A percentile compares a stretch with the other conserved stretches of the same genome.
Evolutionary conservation across 768 basidiomycete genomes (phyloP).

Genomic region (Rhizopogon roseolus): DNA sequence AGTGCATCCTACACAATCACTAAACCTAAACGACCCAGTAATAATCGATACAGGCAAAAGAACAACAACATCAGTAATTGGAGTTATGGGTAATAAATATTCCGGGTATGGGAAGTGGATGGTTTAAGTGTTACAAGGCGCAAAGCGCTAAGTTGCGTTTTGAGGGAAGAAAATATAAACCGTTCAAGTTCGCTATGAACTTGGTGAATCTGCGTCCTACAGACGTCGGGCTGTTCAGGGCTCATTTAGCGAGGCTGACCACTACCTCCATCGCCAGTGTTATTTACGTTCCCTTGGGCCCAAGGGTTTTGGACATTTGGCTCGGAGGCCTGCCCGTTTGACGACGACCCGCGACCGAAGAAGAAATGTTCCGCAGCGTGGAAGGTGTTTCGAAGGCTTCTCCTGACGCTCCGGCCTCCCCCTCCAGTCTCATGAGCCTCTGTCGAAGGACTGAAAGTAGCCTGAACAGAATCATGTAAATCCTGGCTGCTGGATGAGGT

Average conservation of each 20-base stretch:
- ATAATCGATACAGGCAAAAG: not conserved
- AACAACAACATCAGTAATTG: not conserved
- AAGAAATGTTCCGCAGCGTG: constrained; percentile 67
- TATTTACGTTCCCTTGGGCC: constrained; percentile 11
- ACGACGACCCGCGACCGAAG: constrained; percentile 48
- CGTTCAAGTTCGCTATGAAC: not conserved
- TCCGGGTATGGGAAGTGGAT: not conserved
- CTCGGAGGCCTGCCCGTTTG: constrained; percentile 9
- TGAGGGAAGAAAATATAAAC: not conserved
- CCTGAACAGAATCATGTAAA: constrained; percentile 35
- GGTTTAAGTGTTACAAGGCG: too few species aligned
- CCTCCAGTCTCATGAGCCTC: constrained; percentile 34
- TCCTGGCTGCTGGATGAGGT: constrained; percentile 33
- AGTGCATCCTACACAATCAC: not conserved
- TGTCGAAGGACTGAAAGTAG: constrained; percentile 23
- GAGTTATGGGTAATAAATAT: constrained; percentile 1
- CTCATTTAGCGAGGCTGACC: constrained; percentile 17
- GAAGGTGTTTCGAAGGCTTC: constrained; percentile 62
- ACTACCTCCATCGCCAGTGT: constrained; percentile 17
- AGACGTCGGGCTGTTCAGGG: not conserved
- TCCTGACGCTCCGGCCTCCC: constrained; percentile 57
- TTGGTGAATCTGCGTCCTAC: not conserved
- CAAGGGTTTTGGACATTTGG: not conserved
- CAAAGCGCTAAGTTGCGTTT: not conserved
- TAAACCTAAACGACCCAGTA: not conserved